phyloP scores from a whole-genome alignment of 2,329 filamentous ascomycete genomes.

The Diaporthe citriasiana region DNA sequence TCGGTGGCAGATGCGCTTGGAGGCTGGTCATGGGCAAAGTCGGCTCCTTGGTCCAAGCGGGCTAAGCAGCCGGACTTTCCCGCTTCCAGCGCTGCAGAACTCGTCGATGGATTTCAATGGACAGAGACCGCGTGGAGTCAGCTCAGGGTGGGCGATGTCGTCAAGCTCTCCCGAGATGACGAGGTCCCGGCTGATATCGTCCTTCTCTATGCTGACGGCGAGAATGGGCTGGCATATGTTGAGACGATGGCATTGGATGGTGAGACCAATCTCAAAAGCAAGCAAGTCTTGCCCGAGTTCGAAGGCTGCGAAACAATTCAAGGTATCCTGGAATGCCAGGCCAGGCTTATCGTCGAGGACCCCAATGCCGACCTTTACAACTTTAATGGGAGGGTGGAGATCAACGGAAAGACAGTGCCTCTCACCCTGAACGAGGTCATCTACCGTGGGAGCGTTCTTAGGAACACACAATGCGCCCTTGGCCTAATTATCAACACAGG shows the following conservation, averaged over 20 bases:
- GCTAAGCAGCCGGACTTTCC: background rate
- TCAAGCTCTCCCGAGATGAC: constrained; percentile 75
- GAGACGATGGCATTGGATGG: constrained; percentile 89
- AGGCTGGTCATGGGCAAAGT: background rate
- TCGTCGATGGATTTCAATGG: constrained; percentile 63
- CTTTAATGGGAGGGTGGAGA: constrained; percentile 78
- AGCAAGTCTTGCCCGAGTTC: constrained; percentile 74
- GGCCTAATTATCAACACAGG: constrained; percentile 89
- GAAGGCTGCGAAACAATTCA: constrained; percentile 69
- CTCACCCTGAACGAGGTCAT: constrained; percentile 86
- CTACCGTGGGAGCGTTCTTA: constrained; percentile 86
- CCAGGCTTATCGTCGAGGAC: constrained; percentile 80
- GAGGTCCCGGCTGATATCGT: constrained; percentile 86
- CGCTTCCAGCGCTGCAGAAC: background rate
- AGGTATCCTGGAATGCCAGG: constrained; percentile 67
- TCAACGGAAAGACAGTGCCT: constrained; percentile 72
- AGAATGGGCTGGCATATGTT: constrained; percentile 84
- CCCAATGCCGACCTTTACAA: constrained; percentile 84
- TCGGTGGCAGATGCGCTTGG: constrained; percentile 67
- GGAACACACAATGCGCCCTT: constrained; percentile 81
- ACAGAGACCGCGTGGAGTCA: constrained; percentile 59
- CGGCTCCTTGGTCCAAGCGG: background rate
- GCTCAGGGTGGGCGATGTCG: constrained; percentile 64
- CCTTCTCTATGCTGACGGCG: constrained; percentile 81
- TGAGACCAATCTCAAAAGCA: constrained; percentile 86